Percentiles rank a stretch among this genome's conserved stretches.
Evolutionary conservation across 441 rosid genomes (phyloP).

Genomic region (Pelargonium citronellum): DNA sequence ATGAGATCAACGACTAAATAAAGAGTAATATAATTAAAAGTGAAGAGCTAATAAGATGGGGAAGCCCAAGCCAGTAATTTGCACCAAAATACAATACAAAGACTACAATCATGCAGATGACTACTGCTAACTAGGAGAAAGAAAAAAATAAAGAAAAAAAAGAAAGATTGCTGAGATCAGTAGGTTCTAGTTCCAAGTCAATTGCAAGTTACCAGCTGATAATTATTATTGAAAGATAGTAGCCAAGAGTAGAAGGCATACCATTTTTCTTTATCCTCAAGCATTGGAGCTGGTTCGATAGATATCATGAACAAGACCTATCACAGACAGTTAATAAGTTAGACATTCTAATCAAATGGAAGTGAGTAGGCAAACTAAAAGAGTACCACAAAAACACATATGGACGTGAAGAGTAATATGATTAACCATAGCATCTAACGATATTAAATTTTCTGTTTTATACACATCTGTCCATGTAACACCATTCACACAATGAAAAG

Average conservation of each 20-base stretch:
- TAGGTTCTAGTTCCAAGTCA: constrained; percentile 7
- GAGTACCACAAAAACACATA: background rate
- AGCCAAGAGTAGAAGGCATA: constrained; percentile 36
- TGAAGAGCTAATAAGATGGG: background rate
- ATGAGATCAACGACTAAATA: background rate
- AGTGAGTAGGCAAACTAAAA: constrained; percentile 6
- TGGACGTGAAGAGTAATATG: background rate
- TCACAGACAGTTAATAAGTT: constrained; percentile 30
- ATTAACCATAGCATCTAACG: background rate
- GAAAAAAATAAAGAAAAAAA: background rate
- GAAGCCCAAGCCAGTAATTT: background rate
- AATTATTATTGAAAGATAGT: constrained; percentile 6
- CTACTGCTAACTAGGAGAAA: constrained; percentile 3
- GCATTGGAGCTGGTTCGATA: constrained; percentile 99
- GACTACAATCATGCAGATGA: background rate
- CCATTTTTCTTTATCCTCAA: constrained; percentile 99
- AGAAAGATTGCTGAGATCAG: background rate
- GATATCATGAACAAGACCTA: constrained; percentile 99
- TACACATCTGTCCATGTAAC: background rate
- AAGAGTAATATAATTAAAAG: background rate
- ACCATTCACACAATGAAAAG: background rate
- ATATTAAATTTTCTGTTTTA: background rate
- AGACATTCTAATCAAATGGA: constrained; percentile 3
- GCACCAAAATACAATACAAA: background rate
- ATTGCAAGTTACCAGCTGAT: constrained; percentile 13